phyloP scores from a whole-genome alignment of 192 early-diverging fungal genomes.

The Dissophora ornata region DNA sequence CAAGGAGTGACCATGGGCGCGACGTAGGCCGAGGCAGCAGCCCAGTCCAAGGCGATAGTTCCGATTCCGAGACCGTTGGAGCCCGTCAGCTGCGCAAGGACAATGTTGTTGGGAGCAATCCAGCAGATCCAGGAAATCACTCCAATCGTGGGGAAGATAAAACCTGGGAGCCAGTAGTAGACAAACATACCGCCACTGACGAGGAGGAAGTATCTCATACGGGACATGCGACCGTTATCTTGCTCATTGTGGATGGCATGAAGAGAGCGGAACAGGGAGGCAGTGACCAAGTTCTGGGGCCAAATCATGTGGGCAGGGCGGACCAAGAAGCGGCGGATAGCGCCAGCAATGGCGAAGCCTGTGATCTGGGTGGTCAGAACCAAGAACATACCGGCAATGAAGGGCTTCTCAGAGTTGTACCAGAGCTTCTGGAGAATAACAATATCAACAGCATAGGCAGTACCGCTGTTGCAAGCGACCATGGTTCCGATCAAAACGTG shows the following conservation, averaged over 20 bases:
- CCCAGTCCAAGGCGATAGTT: slow-evolving; percentile 70
- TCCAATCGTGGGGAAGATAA: slow-evolving; percentile 58
- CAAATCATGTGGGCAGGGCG: slow-evolving; percentile 86
- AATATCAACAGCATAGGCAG: slow-evolving; percentile 65
- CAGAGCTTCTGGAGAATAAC: slow-evolving; percentile 60
- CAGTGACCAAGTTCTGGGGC: slow-evolving; percentile 77
- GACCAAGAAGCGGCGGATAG: slow-evolving; percentile 71
- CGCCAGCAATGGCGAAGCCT: slow-evolving; percentile 60
- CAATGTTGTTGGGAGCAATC: slow-evolving; percentile 53
- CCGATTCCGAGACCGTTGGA: slow-evolving; percentile 62
- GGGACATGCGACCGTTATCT: slow-evolving; percentile 33
- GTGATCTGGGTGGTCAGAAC: slow-evolving; percentile 64
- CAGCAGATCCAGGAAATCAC: slow-evolving; percentile 63
- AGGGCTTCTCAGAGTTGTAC: slow-evolving; percentile 61
- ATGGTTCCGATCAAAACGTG: slow-evolving; percentile 68
- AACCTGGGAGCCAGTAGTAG: slow-evolving; percentile 69
- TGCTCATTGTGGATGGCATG: slow-evolving; percentile 54
- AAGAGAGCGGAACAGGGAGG: slow-evolving; percentile 79
- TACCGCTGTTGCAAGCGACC: slow-evolving; percentile 56
- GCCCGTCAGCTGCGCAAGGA: slow-evolving; percentile 56
- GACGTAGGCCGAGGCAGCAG: slow-evolving; percentile 54
- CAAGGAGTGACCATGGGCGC: slow-evolving; percentile 54
- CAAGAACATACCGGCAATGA: slow-evolving; percentile 61
- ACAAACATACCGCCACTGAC: slow-evolving; percentile 58
- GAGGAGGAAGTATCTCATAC: slow-evolving; percentile 69